Percentiles rank a stretch among this genome's conserved stretches.
Conservation (phyloP, 352 stramenopile species). For the Phytophthora aleatoria region DNA sequence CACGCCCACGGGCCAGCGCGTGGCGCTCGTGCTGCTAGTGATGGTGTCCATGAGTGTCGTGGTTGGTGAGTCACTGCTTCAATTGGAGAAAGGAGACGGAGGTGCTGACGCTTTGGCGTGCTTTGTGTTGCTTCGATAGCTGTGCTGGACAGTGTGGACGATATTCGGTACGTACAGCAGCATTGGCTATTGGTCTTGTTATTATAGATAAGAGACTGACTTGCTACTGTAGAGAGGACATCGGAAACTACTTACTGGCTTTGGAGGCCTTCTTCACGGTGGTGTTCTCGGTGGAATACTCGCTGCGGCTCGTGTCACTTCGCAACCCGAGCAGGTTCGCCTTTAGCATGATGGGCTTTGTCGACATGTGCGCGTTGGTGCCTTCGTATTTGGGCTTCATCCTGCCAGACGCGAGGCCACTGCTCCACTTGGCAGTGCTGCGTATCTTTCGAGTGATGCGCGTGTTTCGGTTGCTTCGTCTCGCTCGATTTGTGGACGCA, state of each 20-base stretch:
- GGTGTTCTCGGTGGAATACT: conserved; percentile 85
- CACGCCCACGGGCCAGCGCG: conserved; percentile 58
- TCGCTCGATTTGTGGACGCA: conserved; percentile 77
- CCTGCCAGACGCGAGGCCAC: conserved; percentile 51
- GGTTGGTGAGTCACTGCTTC: conserved; percentile 45
- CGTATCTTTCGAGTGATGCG: conserved; percentile 83
- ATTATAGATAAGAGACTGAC: not conserved
- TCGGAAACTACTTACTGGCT: conserved; percentile 72
- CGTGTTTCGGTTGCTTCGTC: conserved; percentile 75
- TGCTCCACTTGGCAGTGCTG: conserved; percentile 69
- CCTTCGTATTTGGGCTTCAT: conserved; percentile 78
- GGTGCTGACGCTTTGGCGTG: conserved; percentile 9
- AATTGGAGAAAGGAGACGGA: not conserved
- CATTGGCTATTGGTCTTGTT: conserved; percentile 20
- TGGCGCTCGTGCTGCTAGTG: conserved; percentile 62
- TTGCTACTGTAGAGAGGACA: conserved; percentile 49
- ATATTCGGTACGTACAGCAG: conserved; percentile 51
- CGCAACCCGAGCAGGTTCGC: conserved; percentile 65
- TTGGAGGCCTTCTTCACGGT: conserved; percentile 87
- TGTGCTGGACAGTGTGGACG: conserved; percentile 71
- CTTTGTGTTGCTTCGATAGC: conserved; percentile 41
- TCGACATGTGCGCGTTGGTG: conserved; percentile 81
- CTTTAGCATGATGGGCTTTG: conserved; percentile 71
- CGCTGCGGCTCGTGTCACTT: conserved; percentile 66
- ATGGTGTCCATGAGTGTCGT: conserved; percentile 79